phyloP scores from a whole-genome alignment of 148 eudicot species.

The Chenopodium formosanum region DNA sequence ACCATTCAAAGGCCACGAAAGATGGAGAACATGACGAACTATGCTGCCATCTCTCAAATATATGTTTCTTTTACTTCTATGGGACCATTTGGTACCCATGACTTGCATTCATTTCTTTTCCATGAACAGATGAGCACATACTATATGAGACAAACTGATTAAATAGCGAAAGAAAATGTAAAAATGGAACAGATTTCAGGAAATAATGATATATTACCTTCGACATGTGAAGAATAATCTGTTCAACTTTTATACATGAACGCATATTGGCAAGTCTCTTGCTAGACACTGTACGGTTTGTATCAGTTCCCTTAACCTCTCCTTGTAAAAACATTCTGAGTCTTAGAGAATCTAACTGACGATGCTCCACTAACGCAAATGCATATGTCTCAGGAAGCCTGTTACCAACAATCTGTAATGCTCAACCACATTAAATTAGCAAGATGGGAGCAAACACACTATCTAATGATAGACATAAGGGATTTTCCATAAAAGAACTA shows the following conservation, averaged over 20 bases:
- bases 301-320: slow-evolving; percentile 51
- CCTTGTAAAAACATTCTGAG: slow-evolving; percentile 66
- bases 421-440: slow-evolving; percentile 9
- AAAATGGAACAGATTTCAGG: too few species aligned
- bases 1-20: too few species aligned
- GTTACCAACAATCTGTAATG: slow-evolving; percentile 52
- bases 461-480: not conserved
- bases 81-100: not conserved
- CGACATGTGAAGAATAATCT: slow-evolving; percentile 28
- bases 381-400: slow-evolving; percentile 58
- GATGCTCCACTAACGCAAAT: slow-evolving; percentile 84
- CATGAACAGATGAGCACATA: not conserved
- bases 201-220: slow-evolving; percentile 49
- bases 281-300: slow-evolving; percentile 38
- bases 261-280: slow-evolving; percentile 57
- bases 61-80: not conserved
- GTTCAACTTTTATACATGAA: slow-evolving; percentile 40
- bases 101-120: not conserved
- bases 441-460: not conserved
- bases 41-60: too few species aligned
- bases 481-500: not conserved
- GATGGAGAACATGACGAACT: too few species aligned
- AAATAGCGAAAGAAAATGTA: not conserved
- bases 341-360: slow-evolving; percentile 45
- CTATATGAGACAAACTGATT: not conserved